Conservation (phyloP, 108 stramenopile species). For the Skeletonema marinoi region DNA sequence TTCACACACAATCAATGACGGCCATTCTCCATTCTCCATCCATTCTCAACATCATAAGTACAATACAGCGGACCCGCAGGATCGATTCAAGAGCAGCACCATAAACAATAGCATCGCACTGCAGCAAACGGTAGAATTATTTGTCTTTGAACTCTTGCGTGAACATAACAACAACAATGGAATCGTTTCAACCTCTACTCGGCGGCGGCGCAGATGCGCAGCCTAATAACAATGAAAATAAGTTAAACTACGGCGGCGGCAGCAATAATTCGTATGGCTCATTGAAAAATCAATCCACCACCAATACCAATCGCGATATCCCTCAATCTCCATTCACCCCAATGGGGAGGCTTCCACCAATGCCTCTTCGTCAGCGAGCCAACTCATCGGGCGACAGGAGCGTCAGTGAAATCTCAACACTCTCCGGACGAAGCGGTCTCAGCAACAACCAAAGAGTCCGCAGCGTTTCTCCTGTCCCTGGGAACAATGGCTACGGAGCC, state of each 20-base stretch:
- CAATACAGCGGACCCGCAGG: too few species aligned
- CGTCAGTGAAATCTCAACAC: neutral
- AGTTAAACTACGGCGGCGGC: neutral
- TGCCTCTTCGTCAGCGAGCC: neutral
- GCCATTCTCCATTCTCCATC: too few species aligned
- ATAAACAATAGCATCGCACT: too few species aligned
- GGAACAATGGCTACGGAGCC: neutral
- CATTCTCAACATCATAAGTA: too few species aligned
- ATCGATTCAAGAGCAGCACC: too few species aligned
- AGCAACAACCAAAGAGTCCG: neutral
- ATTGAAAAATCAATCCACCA: neutral
- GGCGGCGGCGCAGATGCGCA: neutral
- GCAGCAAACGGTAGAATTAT: too few species aligned
- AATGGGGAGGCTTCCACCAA: neutral
- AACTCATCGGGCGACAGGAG: constrained; percentile 7
- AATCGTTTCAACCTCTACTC: neutral
- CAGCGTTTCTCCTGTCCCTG: neutral
- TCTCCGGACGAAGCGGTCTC: neutral
- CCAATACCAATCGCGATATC: neutral
- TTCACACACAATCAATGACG: too few species aligned
- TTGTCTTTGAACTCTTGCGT: too few species aligned
- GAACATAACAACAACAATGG: neutral
- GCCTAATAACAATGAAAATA: neutral
- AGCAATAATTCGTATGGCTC: neutral
- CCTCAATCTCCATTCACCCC: neutral